These are phyloP conservation scores for Keithomyces neogunnii DNA, from an alignment of 2,329 filamentous ascomycete genomes.

Conservation along the genomic window DNA sequence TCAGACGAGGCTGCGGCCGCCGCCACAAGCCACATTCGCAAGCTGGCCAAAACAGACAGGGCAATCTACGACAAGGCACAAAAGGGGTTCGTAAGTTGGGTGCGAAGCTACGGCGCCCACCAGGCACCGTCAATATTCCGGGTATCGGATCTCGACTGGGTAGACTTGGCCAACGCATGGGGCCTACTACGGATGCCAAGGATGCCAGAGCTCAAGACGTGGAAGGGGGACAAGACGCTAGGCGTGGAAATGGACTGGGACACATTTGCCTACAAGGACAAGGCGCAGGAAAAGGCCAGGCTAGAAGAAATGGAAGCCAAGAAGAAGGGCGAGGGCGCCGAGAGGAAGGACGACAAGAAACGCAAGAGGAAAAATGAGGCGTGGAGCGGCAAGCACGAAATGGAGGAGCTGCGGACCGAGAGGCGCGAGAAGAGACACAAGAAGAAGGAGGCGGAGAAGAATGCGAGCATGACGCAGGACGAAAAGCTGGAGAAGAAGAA, in stretches of 20 bases:
- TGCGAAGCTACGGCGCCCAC: conserved; percentile 85
- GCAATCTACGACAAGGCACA: conserved; percentile 79
- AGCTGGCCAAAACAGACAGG: conserved; percentile 41
- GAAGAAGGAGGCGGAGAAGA: conserved; percentile 54
- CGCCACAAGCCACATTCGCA: conserved; percentile 53
- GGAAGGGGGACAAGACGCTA: conserved; percentile 58
- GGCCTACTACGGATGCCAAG: conserved; percentile 78
- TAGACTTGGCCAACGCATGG: conserved; percentile 72
- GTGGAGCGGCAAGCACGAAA: conserved; percentile 65
- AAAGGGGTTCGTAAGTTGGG: conserved; percentile 87
- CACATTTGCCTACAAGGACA: conserved; percentile 63
- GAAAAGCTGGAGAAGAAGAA: conserved; percentile 56
- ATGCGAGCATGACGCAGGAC: conserved; percentile 60
- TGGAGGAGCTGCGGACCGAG: conserved; percentile 52
- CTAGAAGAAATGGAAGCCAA: conserved; percentile 45
- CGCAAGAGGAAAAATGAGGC: conserved; percentile 56
- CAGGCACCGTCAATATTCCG: conserved; percentile 88
- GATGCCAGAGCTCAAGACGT: conserved; percentile 82
- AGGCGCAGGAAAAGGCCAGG: conserved; percentile 58
- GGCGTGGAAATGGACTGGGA: conserved; percentile 60
- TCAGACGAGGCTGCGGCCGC: conserved; percentile 51
- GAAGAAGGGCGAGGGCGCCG: conserved; percentile 27
- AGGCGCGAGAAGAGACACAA: conserved; percentile 57
- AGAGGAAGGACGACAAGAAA: conserved; percentile 32
- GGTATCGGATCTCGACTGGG: conserved; percentile 74